Percentiles rank a stretch among this genome's conserved stretches.
Conservation (phyloP, 2,329 filamentous ascomycete species). For the Penicillium sp. region DNA sequence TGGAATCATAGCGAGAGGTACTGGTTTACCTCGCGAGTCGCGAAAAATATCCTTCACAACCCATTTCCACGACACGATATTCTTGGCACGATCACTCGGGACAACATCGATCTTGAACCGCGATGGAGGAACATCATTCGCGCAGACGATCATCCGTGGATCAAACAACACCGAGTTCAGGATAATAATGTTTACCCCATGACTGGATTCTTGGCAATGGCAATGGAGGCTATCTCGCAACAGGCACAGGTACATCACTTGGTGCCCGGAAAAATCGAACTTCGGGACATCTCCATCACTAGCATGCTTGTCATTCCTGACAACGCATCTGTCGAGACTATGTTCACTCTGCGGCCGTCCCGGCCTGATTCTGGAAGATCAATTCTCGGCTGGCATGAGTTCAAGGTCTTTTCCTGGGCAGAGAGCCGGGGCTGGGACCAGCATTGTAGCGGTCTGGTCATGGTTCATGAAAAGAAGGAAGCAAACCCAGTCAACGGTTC, state of each 20-base stretch:
- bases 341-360: slow-evolving; percentile 16
- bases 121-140: slow-evolving; percentile 25
- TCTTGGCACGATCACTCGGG: slow-evolving; percentile 17
- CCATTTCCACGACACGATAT: slow-evolving; percentile 20
- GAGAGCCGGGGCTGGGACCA: slow-evolving; percentile 24
- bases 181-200: slow-evolving; percentile 23
- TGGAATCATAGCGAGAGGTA: slow-evolving; percentile 24
- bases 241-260: slow-evolving; percentile 22
- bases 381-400: slow-evolving; percentile 26
- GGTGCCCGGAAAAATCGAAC: slow-evolving; percentile 16
- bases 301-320: slow-evolving; percentile 22
- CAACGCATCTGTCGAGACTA: slow-evolving; percentile 18
- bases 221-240: slow-evolving; percentile 23
- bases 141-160: slow-evolving; percentile 24
- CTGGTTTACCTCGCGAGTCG: slow-evolving; percentile 18
- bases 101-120: slow-evolving; percentile 23
- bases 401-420: slow-evolving; percentile 25
- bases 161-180: slow-evolving; percentile 22
- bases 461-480: slow-evolving; percentile 20
- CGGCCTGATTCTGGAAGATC: slow-evolving; percentile 16
- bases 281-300: slow-evolving; percentile 22
- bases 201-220: slow-evolving; percentile 25
- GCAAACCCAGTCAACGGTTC: slow-evolving; percentile 19
- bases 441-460: slow-evolving; percentile 23
- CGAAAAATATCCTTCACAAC: slow-evolving; percentile 15